These are phyloP conservation scores for Corinectria fuckeliana DNA, from an alignment of 2,329 filamentous ascomycete species.

Conservation along the genomic window DNA sequence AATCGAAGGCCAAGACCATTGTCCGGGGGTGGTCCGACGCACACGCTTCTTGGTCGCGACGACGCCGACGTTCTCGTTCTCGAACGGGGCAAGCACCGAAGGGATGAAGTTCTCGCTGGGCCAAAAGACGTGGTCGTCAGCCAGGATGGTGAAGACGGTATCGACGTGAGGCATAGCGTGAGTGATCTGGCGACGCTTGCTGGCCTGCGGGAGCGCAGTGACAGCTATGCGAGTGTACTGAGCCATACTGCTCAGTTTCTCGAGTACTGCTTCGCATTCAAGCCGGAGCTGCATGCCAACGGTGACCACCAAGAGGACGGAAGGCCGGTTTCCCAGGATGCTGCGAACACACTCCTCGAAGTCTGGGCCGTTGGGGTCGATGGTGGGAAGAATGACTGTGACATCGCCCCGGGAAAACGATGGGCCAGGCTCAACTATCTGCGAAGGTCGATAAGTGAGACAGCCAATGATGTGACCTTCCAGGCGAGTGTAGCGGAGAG, in stretches of 20 bases:
- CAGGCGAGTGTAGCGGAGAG: slow-evolving; percentile 52
- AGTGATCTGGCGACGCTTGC: slow-evolving; percentile 57
- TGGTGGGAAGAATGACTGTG: slow-evolving; percentile 59
- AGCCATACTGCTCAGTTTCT: slow-evolving; percentile 5
- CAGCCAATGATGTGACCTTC: slow-evolving; percentile 51
- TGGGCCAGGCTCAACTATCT: slow-evolving; percentile 33
- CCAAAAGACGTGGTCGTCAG: slow-evolving; percentile 64
- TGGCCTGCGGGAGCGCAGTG: slow-evolving; percentile 42
- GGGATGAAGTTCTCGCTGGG: slow-evolving; percentile 47
- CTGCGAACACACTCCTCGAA: slow-evolving; percentile 52
- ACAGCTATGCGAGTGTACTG: slow-evolving; percentile 39
- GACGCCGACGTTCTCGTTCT: slow-evolving; percentile 55
- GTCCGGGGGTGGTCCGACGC: slow-evolving; percentile 42
- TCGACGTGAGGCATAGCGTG: slow-evolving; percentile 45
- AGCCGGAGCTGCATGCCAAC: slow-evolving; percentile 43
- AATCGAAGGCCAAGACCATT: slow-evolving; percentile 42
- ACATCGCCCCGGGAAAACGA: slow-evolving; percentile 47
- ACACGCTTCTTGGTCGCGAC: slow-evolving; percentile 65
- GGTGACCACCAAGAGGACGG: slow-evolving; percentile 52
- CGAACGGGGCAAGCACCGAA: slow-evolving; percentile 51
- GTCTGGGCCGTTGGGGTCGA: slow-evolving; percentile 49
- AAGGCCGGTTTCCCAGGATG: slow-evolving; percentile 48
- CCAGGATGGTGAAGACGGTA: slow-evolving; percentile 52
- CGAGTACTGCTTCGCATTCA: slow-evolving; percentile 24
- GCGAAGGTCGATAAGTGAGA: slow-evolving; percentile 47